These are phyloP conservation scores for Boletus subparvulus DNA, from an alignment of 768 basidiomycete genomes.

Conservation along the genomic window DNA sequence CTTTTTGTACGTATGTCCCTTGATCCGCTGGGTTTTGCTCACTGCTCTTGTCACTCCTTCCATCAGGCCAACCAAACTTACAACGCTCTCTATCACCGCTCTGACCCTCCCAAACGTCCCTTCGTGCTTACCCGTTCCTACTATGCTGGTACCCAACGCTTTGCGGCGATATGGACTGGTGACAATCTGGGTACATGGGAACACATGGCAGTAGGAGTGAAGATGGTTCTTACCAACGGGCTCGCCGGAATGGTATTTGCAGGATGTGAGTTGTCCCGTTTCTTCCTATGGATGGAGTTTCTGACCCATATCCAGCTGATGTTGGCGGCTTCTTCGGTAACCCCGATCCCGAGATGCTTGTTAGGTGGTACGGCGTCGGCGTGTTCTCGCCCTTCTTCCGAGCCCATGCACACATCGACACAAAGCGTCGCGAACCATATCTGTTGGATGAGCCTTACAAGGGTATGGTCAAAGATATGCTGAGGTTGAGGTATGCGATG, in stretches of 20 bases:
- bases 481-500: conserved; percentile 82
- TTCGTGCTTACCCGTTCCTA: conserved; percentile 96
- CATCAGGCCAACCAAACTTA: conserved; percentile 78
- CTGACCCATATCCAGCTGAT: conserved; percentile 64
- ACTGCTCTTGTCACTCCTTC: not conserved
- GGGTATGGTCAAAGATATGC: conserved; percentile 70
- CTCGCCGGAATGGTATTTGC: conserved; percentile 90
- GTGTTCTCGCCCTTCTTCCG: conserved; percentile 97
- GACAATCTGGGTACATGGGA: conserved; percentile 98
- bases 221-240: conserved; percentile 88
- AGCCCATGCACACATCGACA: conserved; percentile 97
- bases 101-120: conserved; percentile 75
- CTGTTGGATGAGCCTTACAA: conserved; percentile 88
- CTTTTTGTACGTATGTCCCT: conserved; percentile 58
- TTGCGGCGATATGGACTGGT: conserved; percentile 98
- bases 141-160: conserved; percentile 93
- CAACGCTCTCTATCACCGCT: conserved; percentile 74
- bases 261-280: conserved; percentile 63
- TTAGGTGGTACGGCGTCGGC: conserved; percentile 97
- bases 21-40: not conserved
- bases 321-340: conserved; percentile 99
- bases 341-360: conserved; percentile 90
- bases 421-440: conserved; percentile 96
- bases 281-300: not conserved
- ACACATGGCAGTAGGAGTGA: conserved; percentile 90